Conservation (phyloP, 257 asterid species). For the Lycium ferocissimum region DNA sequence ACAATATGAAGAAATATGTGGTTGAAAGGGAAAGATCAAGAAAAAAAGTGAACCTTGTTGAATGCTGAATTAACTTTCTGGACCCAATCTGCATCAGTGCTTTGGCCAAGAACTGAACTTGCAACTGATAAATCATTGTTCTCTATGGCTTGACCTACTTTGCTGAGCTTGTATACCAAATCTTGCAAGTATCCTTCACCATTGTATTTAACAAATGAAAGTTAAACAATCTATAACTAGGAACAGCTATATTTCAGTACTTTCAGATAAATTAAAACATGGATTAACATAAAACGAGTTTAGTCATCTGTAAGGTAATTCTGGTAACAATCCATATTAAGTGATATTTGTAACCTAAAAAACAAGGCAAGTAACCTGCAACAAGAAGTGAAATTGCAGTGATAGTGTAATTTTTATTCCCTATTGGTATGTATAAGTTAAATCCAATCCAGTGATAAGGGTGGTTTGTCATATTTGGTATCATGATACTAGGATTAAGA, state of each 20-base stretch:
- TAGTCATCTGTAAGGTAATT: no score
- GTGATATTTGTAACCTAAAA: neutral
- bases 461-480: neutral
- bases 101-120: conserved; percentile 71
- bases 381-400: neutral
- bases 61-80: conserved; percentile 74
- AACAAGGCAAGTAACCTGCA: neutral
- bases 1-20: conserved; percentile 26
- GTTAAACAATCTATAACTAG: neutral
- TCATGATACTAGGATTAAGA: neutral
- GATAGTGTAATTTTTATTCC: neutral
- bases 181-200: conserved; percentile 88
- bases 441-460: neutral
- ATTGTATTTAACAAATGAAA: conserved; percentile 9
- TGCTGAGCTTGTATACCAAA: conserved; percentile 79
- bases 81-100: conserved; percentile 76
- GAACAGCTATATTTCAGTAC: no score
- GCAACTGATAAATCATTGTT: conserved; percentile 75
- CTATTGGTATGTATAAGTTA: neutral
- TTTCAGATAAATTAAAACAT: no score
- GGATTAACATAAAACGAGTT: no score
- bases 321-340: neutral
- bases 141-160: conserved; percentile 85
- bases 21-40: neutral
- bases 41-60: conserved; percentile 57